Evolutionary conservation across 2,329 filamentous ascomycete genomes (phyloP), one percentile per base, ranked within the genome.

Genomic region (Hawksworthiomyces lignivorus): DNA sequence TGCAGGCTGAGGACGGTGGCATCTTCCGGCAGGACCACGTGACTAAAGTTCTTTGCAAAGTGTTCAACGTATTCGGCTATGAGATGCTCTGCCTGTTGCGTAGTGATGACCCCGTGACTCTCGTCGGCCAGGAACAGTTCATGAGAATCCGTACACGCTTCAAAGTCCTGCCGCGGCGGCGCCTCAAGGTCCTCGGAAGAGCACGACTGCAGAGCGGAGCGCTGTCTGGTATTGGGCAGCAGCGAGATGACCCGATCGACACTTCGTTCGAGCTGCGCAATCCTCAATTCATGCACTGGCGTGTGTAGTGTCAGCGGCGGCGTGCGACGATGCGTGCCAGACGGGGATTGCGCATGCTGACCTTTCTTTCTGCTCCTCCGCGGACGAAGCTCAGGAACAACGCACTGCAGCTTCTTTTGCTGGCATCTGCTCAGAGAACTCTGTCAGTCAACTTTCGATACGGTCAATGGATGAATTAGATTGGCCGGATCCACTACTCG

Each of bases 391-490:
- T 41, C 39, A 4, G 39, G 39, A 10, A 41, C 15, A 5, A 41
- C 39, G 17, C 39, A 41, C 8, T 41, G 22, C 12, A 41, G 31
- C 8, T 41, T 35, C 39, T 24, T 41, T 21, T 41, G 39, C 8
- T 28, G 8, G 15, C 39, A 41, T 21, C 39, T 41, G 12, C 7
- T 34, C 28, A n/a, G 27, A 31, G 21, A 4, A 5, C 9, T 11
- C n/a, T 22, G 21, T 21, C 12, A 36, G 21, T 26, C 19, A 17
- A n/a, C n/a, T n/a, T n/a, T n/a, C n/a, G n/a, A n/a, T n/a, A n/a
- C n/a, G n/a, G n/a, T n/a, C n/a, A n/a, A n/a, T n/a, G n/a, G n/a
- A n/a, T n/a, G n/a, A n/a, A n/a, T n/a, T n/a, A n/a, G n/a, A n/a
- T n/a, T n/a, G n/a, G n/a, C n/a, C n/a, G n/a, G n/a, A n/a, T n/a